Evolutionary conservation across 2,329 filamentous ascomycete species (phyloP).

Genomic region (Sarocladium strictum): DNA sequence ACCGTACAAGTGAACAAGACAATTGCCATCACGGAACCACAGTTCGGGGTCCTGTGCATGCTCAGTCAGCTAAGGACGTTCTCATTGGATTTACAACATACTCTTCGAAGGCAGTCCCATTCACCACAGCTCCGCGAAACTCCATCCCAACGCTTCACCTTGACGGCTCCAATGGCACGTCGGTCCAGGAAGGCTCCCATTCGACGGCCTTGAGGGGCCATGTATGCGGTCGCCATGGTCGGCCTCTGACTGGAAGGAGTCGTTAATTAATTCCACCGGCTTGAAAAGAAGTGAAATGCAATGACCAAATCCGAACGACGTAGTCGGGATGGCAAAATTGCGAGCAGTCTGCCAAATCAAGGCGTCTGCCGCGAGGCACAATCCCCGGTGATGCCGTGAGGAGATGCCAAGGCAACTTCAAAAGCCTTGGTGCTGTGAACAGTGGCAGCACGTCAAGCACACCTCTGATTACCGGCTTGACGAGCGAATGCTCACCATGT

Average conservation of each 20-base stretch:
- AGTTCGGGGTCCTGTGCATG: conserved; percentile 60
- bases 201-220: conserved; percentile 12
- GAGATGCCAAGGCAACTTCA: not conserved
- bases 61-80: not conserved
- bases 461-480: not conserved
- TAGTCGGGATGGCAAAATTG: not conserved
- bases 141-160: conserved; percentile 46
- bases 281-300: not conserved
- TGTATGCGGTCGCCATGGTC: conserved; percentile 13
- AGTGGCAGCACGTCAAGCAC: conserved; percentile 5
- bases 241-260: not conserved
- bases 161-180: conserved; percentile 13
- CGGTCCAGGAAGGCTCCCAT: conserved; percentile 24
- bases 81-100: conserved; percentile 23
- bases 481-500: not conserved
- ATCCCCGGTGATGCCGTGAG: not conserved
- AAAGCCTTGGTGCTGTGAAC: not conserved
- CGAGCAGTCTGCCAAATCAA: not conserved
- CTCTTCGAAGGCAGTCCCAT: conserved; percentile 44
- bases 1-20: conserved; percentile 63
- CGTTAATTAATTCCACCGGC: not conserved
- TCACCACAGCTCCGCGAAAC: conserved; percentile 33
- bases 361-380: not conserved
- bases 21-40: conserved; percentile 63
- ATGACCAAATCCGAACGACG: not conserved